phyloP scores from a whole-genome alignment of 441 rosid genomes.

The Euphorbia corollata region DNA sequence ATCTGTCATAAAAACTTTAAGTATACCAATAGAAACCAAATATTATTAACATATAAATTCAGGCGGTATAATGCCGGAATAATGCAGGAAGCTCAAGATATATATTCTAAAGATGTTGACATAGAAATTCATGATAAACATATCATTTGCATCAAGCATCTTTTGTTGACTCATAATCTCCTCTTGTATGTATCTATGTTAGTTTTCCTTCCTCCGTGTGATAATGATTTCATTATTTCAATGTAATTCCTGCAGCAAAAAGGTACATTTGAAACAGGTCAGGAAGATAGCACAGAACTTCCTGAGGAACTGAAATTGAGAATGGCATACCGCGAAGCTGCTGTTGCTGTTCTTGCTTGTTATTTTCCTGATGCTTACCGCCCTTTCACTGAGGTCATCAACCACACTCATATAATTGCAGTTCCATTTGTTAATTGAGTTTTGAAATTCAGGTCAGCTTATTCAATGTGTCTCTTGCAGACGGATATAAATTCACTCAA shows the following conservation, averaged over 20 bases:
- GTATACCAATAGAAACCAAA: neutral
- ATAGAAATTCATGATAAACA: neutral
- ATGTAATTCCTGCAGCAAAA: conserved; percentile 58
- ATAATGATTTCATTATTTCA: neutral
- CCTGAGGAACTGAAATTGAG: conserved; percentile 82
- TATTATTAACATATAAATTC: neutral
- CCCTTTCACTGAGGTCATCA: conserved; percentile 63
- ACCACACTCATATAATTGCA: neutral
- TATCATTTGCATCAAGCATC: neutral
- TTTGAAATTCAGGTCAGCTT: conserved; percentile 16
- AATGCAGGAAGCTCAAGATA: neutral
- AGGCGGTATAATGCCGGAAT: neutral
- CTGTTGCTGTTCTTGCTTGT: conserved; percentile 90
- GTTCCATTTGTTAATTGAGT: conserved; percentile 19
- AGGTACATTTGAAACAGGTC: conserved; percentile 97
- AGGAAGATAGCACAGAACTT: conserved; percentile 80
- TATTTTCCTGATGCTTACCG: conserved; percentile 70
- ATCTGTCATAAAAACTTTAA: neutral
- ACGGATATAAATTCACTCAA: conserved; percentile 71
- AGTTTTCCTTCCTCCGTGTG: neutral
- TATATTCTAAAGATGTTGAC: neutral
- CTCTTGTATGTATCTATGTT: neutral
- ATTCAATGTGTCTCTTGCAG: conserved; percentile 41
- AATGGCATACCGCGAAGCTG: conserved; percentile 91
- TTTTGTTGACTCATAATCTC: neutral